Evolutionary conservation across 2,329 filamentous ascomycete species (phyloP).

Genomic region (Paraphoma sp.): DNA sequence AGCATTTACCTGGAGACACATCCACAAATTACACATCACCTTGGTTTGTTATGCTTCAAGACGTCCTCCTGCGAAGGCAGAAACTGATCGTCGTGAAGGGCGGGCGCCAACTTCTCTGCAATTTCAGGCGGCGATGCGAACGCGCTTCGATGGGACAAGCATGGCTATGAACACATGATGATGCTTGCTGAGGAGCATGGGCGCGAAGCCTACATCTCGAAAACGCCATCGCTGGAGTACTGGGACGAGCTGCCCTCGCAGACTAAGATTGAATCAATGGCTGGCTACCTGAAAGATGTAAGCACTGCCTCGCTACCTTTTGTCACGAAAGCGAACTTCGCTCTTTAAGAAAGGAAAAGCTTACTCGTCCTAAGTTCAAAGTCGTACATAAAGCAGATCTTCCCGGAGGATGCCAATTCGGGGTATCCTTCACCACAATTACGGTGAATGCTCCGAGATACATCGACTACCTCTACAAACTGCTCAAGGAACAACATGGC

Average conservation of each 20-base stretch:
- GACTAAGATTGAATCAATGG: conserved; percentile 20
- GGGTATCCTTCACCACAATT: conserved; percentile 23
- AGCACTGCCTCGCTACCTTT: background rate
- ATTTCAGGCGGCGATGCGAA: conserved; percentile 25
- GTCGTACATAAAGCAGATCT: conserved; percentile 14
- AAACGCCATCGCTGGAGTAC: conserved; percentile 21
- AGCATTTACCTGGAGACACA: conserved; percentile 26
- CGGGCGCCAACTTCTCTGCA: conserved; percentile 25
- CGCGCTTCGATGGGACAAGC: conserved; percentile 23
- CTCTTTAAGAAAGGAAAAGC: background rate
- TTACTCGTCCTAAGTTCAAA: conserved; percentile 11
- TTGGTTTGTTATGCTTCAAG: conserved; percentile 10
- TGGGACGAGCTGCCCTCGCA: conserved; percentile 20
- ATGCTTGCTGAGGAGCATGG: conserved; percentile 19
- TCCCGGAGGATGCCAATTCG: conserved; percentile 18
- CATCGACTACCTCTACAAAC: conserved; percentile 17
- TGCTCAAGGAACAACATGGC: conserved; percentile 11
- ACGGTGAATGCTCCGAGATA: conserved; percentile 24
- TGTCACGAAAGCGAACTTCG: background rate
- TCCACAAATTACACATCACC: conserved; percentile 27
- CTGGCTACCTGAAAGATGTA: conserved; percentile 22
- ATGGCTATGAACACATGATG: conserved; percentile 22
- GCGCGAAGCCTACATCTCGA: conserved; percentile 14
- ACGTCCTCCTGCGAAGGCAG: background rate
- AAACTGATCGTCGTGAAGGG: conserved; percentile 5